phyloP scores from a whole-genome alignment of 495 filamentous ascomycete genomes.

The Glarea lozoyensis region DNA sequence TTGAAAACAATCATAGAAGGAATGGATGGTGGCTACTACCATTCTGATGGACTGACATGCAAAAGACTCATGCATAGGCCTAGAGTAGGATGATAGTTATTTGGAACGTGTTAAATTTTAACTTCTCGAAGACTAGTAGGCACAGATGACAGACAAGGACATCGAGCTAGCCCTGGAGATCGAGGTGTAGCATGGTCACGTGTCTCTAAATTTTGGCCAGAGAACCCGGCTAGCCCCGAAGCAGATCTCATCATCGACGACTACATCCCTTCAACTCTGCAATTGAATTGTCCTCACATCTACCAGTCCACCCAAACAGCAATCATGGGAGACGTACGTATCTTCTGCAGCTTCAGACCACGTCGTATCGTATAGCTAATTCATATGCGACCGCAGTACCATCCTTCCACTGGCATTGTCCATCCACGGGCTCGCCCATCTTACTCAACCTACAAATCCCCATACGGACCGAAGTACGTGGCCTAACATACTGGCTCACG shows the following conservation, averaged over 20 bases:
- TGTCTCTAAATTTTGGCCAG: not conserved
- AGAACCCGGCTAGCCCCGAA: slow-evolving; percentile 7
- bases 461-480: slow-evolving; percentile 35
- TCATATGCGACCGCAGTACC: not conserved
- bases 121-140: too few species aligned
- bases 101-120: too few species aligned
- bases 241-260: slow-evolving; percentile 3
- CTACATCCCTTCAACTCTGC: not conserved
- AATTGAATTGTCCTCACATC: slow-evolving; percentile 10
- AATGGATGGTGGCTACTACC: too few species aligned
- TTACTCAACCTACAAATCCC: slow-evolving; percentile 32
- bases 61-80: too few species aligned
- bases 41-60: too few species aligned
- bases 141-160: too few species aligned
- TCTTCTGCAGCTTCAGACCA: slow-evolving; percentile 7
- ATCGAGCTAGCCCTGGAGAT: too few species aligned
- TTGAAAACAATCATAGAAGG: too few species aligned
- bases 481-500: not conserved
- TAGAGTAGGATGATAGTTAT: too few species aligned
- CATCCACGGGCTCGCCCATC: not conserved
- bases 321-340: slow-evolving; percentile 5
- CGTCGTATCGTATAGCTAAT: not conserved
- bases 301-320: not conserved
- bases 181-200: not conserved
- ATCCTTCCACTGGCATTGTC: slow-evolving; percentile 10